phyloP scores from a whole-genome alignment of 208 protist genomes.

The Trypanosoma lewisi region DNA sequence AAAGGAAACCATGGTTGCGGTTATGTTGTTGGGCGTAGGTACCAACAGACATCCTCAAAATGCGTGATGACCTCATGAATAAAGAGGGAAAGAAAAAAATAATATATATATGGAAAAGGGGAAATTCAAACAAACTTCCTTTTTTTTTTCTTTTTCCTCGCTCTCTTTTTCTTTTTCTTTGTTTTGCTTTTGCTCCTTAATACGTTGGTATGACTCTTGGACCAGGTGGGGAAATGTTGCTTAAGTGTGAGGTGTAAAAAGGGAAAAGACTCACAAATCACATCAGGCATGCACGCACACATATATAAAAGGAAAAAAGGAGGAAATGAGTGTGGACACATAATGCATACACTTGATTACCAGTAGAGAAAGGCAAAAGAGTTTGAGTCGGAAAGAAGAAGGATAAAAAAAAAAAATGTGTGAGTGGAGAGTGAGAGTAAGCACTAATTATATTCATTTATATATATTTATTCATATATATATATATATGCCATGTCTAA shows the following conservation, averaged over 20 bases:
- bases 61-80: constrained; percentile 9
- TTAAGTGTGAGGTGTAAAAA: constrained; percentile 4
- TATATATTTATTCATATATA: constrained; percentile 8
- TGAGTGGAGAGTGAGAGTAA: too few species aligned
- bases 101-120: constrained; percentile 8
- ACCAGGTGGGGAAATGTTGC: too few species aligned
- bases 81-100: constrained; percentile 19
- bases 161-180: neutral
- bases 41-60: neutral
- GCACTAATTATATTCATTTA: constrained; percentile 4
- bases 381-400: too few species aligned
- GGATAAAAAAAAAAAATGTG: too few species aligned
- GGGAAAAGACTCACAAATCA: neutral
- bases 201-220: too few species aligned
- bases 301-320: neutral
- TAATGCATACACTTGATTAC: too few species aligned
- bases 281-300: neutral
- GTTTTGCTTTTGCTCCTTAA: neutral
- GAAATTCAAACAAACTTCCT: constrained; percentile 3
- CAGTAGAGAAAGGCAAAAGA: too few species aligned
- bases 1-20: constrained; percentile 44
- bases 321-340: too few species aligned
- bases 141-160: too few species aligned
- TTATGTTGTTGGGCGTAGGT: constrained; percentile 28
- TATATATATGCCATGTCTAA: constrained; percentile 6